Conservation (phyloP, 1,284 basidiomycete genomes). For the Mycena citricolor region DNA sequence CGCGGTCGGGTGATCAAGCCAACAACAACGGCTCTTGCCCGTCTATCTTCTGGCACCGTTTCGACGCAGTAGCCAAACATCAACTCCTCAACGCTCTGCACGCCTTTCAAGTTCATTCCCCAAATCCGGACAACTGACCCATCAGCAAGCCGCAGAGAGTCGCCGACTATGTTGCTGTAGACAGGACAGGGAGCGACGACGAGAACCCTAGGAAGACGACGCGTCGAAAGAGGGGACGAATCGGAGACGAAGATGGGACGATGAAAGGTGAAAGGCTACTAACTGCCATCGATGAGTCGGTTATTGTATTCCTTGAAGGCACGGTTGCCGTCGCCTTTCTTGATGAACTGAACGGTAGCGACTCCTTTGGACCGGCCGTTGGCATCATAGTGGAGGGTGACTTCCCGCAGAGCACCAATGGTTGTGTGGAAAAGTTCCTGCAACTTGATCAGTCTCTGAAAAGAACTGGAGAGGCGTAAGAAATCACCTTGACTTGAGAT, state of each 20-base stretch:
- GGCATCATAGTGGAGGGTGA: slow-evolving; percentile 84
- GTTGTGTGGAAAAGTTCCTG: slow-evolving; percentile 94
- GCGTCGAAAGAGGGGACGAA: background rate
- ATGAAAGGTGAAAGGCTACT: slow-evolving; percentile 69
- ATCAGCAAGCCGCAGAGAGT: too few species aligned
- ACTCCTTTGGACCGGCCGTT: slow-evolving; percentile 88
- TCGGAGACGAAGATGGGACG: slow-evolving; percentile 23
- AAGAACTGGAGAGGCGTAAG: background rate
- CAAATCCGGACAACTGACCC: too few species aligned
- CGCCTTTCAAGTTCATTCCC: too few species aligned
- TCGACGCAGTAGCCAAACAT: too few species aligned
- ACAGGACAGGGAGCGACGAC: slow-evolving; percentile 23
- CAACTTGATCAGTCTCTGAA: slow-evolving; percentile 2
- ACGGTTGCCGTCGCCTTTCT: slow-evolving; percentile 87
- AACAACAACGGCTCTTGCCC: too few species aligned
- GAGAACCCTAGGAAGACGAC: slow-evolving; percentile 16
- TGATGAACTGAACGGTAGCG: slow-evolving; percentile 85
- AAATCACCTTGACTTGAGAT: slow-evolving; percentile 79
- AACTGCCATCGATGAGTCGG: slow-evolving; percentile 99
- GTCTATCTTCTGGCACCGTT: too few species aligned
- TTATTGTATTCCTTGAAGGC: slow-evolving; percentile 96
- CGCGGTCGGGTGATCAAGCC: too few species aligned
- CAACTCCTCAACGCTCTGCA: too few species aligned
- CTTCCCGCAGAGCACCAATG: slow-evolving; percentile 83
- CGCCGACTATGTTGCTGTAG: too few species aligned